Base-by-base conservation (phyloP, 1,139 yeast genomes). In the Blastobotrys malaysiensis region DNA sequence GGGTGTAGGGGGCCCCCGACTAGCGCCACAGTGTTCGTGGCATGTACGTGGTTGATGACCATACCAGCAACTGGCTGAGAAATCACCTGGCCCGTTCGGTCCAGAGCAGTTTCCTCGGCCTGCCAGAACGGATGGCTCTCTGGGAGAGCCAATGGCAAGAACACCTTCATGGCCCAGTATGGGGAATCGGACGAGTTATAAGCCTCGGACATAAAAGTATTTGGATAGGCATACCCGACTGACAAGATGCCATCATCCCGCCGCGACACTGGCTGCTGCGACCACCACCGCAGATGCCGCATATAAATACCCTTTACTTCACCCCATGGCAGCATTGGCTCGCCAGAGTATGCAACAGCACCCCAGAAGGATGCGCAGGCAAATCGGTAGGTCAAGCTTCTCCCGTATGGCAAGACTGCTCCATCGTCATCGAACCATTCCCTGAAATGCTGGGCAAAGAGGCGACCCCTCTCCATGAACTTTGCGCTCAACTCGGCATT, bases 181-280 rank as follows among this genome's bases (percentile, higher is more conserved):
- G 72, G 71, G 13, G 72, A 68, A 47, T 66, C 66, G 1, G 70
- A 64, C 1, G 70, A 67, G 50, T 67, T 68, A 57, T 68, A 68
- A 9, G 61, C 36, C 43, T 69, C 72, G 22, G 67, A 61, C 63
- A 69, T 61, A 49, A 66, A 59, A 6, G 56, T 55, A 55, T 69
- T 68, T 2, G 72, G 72, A 52, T 69, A 69, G 9, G 63, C 52
- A 51, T 62, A 69, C 9, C 72, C 72, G 18, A 69, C 57, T 11
- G 69, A 59, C 55, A 68, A 57, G 22, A 68, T 50, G 16, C 69
- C 67, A 24, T 62, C 59, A 36, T 63, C 60, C 20, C 59, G 57
- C 16, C 59, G 48, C n/a, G 65, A 60, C 48, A 69, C 57, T 5
- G 71, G 70, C 53, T 68, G 67, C 47, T 62, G 56, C 1, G 65